Evolutionary conservation across 768 basidiomycete species (phyloP).

Genomic region (Mycena pura): DNA sequence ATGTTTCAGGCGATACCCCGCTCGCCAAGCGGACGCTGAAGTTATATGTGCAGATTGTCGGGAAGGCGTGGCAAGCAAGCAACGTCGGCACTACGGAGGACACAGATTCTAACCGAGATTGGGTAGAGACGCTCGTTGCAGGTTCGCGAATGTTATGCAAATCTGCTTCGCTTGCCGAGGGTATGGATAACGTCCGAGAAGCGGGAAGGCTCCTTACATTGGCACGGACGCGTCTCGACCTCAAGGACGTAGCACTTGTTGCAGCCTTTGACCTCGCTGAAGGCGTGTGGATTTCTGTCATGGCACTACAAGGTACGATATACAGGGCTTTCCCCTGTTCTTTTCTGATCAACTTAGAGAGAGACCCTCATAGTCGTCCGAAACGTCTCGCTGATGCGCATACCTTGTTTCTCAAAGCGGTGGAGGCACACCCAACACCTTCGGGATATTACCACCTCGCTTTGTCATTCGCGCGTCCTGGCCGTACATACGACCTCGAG

Average conservation of each 20-base stretch:
- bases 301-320: slow-evolving; percentile 70
- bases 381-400: slow-evolving; percentile 65
- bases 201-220: slow-evolving; percentile 66
- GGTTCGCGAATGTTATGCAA: slow-evolving; percentile 82
- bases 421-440: slow-evolving; percentile 56
- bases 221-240: slow-evolving; percentile 61
- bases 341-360: slow-evolving; percentile 50
- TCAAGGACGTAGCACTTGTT: slow-evolving; percentile 55
- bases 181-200: slow-evolving; percentile 65
- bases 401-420: slow-evolving; percentile 53
- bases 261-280: slow-evolving; percentile 71
- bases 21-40: slow-evolving; percentile 79
- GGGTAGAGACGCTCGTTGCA: slow-evolving; percentile 79
- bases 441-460: slow-evolving; percentile 83
- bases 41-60: slow-evolving; percentile 84
- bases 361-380: slow-evolving; percentile 67
- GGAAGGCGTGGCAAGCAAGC: slow-evolving; percentile 78
- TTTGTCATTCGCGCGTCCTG: slow-evolving; percentile 69
- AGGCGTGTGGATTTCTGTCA: slow-evolving; percentile 74
- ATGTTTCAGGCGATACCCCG: slow-evolving; percentile 61
- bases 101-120: slow-evolving; percentile 69
- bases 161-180: slow-evolving; percentile 48
- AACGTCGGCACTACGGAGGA: slow-evolving; percentile 49
- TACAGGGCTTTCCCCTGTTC: background rate
- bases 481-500: slow-evolving; percentile 68